phyloP scores from a whole-genome alignment of 805 yeast species.

The Hyphopichia homilentoma region DNA sequence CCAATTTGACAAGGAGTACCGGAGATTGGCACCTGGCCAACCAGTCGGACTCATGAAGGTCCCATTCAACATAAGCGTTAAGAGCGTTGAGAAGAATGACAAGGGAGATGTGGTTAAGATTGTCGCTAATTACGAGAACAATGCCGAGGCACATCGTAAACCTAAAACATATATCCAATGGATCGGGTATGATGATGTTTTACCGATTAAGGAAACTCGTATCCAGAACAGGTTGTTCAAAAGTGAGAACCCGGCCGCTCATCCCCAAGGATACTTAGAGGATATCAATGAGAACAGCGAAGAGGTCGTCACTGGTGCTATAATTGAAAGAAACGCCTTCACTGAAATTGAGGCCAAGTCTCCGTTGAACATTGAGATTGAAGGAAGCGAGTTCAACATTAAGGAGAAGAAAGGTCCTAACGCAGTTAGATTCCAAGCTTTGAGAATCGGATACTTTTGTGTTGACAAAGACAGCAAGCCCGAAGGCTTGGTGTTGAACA shows the following conservation, averaged over 20 bases:
- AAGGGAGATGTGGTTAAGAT: conserved; percentile 65
- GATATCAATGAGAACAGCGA: conserved; percentile 84
- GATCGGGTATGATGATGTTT: conserved; percentile 71
- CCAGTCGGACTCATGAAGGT: conserved; percentile 93
- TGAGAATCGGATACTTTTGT: conserved; percentile 94
- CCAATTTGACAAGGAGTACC: conserved; percentile 66
- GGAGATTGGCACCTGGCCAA: conserved; percentile 91
- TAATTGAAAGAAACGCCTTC: conserved; percentile 73
- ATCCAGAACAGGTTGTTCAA: conserved; percentile 83
- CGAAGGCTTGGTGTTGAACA: conserved; percentile 68
- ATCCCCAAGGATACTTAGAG: conserved; percentile 83
- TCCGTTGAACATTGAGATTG: conserved; percentile 68
- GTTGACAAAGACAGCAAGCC: conserved; percentile 72
- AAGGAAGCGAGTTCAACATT: conserved; percentile 63
- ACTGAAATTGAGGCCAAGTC: conserved; percentile 60
- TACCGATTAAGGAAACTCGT: conserved; percentile 70
- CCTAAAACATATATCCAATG: conserved; percentile 98
- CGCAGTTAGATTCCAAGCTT: conserved; percentile 95
- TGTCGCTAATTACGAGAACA: conserved; percentile 77
- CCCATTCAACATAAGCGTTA: conserved; percentile 75
- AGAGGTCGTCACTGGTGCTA: conserved; percentile 56
- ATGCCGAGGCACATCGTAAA: conserved; percentile 46
- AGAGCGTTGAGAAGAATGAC: conserved; percentile 59
- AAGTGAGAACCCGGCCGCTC: conserved; percentile 84
- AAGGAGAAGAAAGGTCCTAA: conserved; percentile 65